Evolutionary conservation across 2,329 filamentous ascomycete species (phyloP).

Genomic region (Diaporthe longicolla): DNA sequence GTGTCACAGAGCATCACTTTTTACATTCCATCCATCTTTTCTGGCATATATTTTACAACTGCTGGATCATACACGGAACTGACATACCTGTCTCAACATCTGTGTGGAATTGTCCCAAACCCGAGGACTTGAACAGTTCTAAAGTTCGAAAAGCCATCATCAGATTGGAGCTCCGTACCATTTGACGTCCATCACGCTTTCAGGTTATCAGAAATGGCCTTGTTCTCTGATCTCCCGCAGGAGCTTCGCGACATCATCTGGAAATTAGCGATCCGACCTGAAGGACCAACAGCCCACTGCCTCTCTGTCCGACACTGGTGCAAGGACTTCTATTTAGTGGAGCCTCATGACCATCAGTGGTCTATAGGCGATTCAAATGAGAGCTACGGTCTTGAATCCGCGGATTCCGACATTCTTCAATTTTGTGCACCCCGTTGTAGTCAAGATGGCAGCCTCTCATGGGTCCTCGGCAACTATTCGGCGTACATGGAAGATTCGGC

Average conservation of each 20-base stretch:
- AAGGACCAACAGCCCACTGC: slow-evolving; percentile 5
- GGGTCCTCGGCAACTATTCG: neutral
- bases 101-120: neutral
- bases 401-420: neutral
- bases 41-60: neutral
- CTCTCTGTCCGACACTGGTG: neutral
- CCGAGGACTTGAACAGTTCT: neutral
- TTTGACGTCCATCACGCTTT: neutral
- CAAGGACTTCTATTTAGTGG: neutral
- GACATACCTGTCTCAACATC: neutral
- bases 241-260: slow-evolving; percentile 5
- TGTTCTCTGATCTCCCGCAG: neutral
- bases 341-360: neutral
- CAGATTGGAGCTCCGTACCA: neutral
- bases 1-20: slow-evolving; percentile 2
- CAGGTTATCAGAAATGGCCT: slow-evolving; percentile 1
- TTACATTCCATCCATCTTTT: neutral
- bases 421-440: neutral
- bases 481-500: slow-evolving; percentile 1
- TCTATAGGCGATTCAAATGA: neutral
- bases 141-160: neutral
- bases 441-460: neutral
- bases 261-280: neutral
- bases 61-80: neutral
- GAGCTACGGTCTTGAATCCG: neutral